These are phyloP conservation scores for Monotropa hypopitys DNA, from an alignment of 179 eudicot species.

Conservation along the genomic window DNA sequence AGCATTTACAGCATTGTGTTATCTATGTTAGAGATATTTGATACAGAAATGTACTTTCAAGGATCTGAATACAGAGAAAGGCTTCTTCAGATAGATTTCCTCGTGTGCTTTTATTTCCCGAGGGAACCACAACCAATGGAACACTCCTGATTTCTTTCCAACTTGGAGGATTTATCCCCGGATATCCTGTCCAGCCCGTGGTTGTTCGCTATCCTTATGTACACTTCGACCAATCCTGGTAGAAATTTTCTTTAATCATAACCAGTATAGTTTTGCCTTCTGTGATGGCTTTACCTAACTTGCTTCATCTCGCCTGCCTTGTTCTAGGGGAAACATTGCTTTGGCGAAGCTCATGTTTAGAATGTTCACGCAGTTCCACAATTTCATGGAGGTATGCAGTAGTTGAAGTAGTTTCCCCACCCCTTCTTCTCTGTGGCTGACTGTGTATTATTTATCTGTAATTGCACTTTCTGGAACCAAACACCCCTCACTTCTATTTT, in stretches of 20 bases:
- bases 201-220: slow-evolving; percentile 79
- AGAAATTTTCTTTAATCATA: slow-evolving; percentile 20
- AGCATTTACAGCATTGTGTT: slow-evolving; percentile 17
- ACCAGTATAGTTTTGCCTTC: neutral
- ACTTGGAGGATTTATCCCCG: slow-evolving; percentile 92
- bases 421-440: too few species aligned
- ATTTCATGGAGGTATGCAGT: slow-evolving; percentile 84
- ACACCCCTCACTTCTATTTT: too few species aligned
- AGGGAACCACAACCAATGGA: slow-evolving; percentile 95
- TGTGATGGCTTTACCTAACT: neutral
- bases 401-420: neutral
- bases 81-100: slow-evolving; percentile 73
- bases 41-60: slow-evolving; percentile 91
- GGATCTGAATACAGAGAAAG: slow-evolving; percentile 96
- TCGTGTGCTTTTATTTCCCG: slow-evolving; percentile 86
- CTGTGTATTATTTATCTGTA: too few species aligned
- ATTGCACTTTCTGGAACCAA: too few species aligned
- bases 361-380: slow-evolving; percentile 94
- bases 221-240: slow-evolving; percentile 98
- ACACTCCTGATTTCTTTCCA: slow-evolving; percentile 72
- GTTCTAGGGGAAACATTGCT: slow-evolving; percentile 66
- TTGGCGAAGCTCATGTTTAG: slow-evolving; percentile 79
- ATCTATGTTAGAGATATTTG: slow-evolving; percentile 46
- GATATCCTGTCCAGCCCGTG: slow-evolving; percentile 83
- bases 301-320: slow-evolving; percentile 4